phyloP scores from a whole-genome alignment of 129 eudicot genomes.

The Helianthus tuberosus region DNA sequence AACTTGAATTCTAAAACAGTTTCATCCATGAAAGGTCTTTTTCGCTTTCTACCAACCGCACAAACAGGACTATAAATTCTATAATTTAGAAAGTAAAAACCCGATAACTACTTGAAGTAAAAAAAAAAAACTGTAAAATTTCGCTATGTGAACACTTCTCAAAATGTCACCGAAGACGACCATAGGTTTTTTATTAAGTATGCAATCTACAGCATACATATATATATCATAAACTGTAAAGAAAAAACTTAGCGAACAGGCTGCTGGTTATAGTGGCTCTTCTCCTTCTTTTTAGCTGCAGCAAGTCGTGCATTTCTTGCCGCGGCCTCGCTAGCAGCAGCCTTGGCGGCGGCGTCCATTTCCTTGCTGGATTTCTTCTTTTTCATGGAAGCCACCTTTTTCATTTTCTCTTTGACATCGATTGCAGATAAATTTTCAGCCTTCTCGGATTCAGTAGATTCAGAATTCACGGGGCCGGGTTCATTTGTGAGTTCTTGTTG shows the following conservation, averaged over 20 bases:
- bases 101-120: constrained; percentile 17
- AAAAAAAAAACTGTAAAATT: constrained; percentile 26
- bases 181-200: constrained; percentile 44
- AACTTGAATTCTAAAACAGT: too few relatives aligned
- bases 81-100: constrained; percentile 16
- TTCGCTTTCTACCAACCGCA: constrained; percentile 23
- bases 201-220: constrained; percentile 42
- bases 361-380: constrained; percentile 91
- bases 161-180: constrained; percentile 32
- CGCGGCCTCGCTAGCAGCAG: constrained; percentile 90
- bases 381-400: constrained; percentile 73
- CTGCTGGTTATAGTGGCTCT: constrained; percentile 97
- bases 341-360: constrained; percentile 82
- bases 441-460: constrained; percentile 49
- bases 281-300: constrained; percentile 95
- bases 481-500: constrained; percentile 54
- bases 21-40: too few relatives aligned
- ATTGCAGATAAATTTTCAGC: constrained; percentile 57
- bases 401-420: constrained; percentile 73
- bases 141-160: constrained; percentile 41
- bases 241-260: constrained; percentile 61
- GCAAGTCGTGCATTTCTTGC: constrained; percentile 89
- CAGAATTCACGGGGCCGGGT: constrained; percentile 39
- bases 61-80: background rate
- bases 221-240: background rate